phyloP scores from a whole-genome alignment of 2,329 filamentous ascomycete genomes.

The Xylariaceae sp. region DNA sequence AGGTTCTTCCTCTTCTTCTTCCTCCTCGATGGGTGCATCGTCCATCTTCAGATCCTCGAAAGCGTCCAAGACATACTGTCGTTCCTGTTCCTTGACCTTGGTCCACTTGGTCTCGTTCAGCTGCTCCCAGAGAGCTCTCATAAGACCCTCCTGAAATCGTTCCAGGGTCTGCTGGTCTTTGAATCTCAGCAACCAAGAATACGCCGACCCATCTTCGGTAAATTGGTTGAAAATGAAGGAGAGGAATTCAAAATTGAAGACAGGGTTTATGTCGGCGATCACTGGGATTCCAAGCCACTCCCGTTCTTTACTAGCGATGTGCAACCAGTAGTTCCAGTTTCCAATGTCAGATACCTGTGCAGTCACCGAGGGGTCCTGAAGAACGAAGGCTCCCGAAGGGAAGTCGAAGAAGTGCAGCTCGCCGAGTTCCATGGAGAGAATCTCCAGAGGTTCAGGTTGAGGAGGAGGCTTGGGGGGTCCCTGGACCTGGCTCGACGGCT shows the following conservation, averaged over 20 bases:
- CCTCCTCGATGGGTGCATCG: constrained; percentile 62
- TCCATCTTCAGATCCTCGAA: constrained; percentile 96
- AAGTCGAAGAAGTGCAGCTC: constrained; percentile 97
- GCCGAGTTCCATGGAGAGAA: constrained; percentile 73
- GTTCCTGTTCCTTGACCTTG: constrained; percentile 89
- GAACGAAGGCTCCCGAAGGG: constrained; percentile 78
- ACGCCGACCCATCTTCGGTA: constrained; percentile 81
- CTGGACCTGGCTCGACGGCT: constrained; percentile 30
- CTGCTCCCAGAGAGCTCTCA: constrained; percentile 97
- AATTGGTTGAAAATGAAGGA: constrained; percentile 99
- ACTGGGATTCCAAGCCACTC: constrained; percentile 88
- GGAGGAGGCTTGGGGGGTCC: constrained; percentile 59
- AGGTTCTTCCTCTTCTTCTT: constrained; percentile 58
- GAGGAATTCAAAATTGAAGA: constrained; percentile 99
- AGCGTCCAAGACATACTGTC: constrained; percentile 91
- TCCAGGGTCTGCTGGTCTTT: constrained; percentile 80
- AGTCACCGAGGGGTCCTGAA: constrained; percentile 74
- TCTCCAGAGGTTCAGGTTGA: constrained; percentile 70
- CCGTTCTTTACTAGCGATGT: constrained; percentile 74
- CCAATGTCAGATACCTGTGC: constrained; percentile 85
- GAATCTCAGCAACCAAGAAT: constrained; percentile 94
- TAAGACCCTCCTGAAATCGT: constrained; percentile 87
- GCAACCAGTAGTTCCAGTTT: constrained; percentile 94
- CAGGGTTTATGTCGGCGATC: constrained; percentile 89
- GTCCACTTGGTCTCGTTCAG: constrained; percentile 92